A percentile compares a stretch with the other conserved stretches of the same genome.
These are phyloP conservation scores for Neofusicoccum ribis DNA, from an alignment of 2,329 filamentous ascomycete genomes.

Conservation along the genomic window DNA sequence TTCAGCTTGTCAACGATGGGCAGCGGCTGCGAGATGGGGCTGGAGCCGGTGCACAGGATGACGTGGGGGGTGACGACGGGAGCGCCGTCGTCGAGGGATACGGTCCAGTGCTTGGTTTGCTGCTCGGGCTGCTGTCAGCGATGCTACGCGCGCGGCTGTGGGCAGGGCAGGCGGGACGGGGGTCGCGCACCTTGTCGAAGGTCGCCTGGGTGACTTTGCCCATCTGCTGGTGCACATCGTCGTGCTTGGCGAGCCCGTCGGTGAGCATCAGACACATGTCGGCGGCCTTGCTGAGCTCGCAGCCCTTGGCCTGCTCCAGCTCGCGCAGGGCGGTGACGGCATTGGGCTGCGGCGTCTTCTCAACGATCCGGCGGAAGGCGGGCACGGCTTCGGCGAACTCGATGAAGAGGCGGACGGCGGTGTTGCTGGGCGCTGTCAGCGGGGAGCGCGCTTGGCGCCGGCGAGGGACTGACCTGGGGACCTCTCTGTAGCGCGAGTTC, in stretches of 20 bases:
- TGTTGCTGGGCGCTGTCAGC: constrained; percentile 50
- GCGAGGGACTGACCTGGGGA: constrained; percentile 49
- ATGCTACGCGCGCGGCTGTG: too few relatives aligned
- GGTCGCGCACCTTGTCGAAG: constrained; percentile 33
- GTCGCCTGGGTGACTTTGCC: constrained; percentile 43
- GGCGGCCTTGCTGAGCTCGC: constrained; percentile 58
- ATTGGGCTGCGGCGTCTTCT: constrained; percentile 52
- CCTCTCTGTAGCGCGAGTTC: constrained; percentile 57
- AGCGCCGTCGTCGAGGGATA: constrained; percentile 33
- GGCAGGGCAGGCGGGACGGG: background rate
- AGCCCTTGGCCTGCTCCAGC: constrained; percentile 59
- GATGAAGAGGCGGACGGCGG: constrained; percentile 61
- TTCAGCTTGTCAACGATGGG: constrained; percentile 34
- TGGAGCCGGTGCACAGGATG: constrained; percentile 61
- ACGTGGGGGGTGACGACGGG: constrained; percentile 46
- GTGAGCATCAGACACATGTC: constrained; percentile 55
- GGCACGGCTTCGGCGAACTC: constrained; percentile 56
- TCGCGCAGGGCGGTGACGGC: constrained; percentile 55
- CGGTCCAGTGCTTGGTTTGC: constrained; percentile 38
- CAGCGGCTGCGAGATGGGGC: constrained; percentile 47
- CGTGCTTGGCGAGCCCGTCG: constrained; percentile 45
- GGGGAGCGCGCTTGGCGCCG: background rate
- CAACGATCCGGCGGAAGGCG: constrained; percentile 55
- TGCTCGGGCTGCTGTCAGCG: background rate
- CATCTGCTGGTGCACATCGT: constrained; percentile 41